These are phyloP conservation scores for Petasospora fabianii DNA, from an alignment of 1,139 yeast species.

Conservation along the genomic window DNA sequence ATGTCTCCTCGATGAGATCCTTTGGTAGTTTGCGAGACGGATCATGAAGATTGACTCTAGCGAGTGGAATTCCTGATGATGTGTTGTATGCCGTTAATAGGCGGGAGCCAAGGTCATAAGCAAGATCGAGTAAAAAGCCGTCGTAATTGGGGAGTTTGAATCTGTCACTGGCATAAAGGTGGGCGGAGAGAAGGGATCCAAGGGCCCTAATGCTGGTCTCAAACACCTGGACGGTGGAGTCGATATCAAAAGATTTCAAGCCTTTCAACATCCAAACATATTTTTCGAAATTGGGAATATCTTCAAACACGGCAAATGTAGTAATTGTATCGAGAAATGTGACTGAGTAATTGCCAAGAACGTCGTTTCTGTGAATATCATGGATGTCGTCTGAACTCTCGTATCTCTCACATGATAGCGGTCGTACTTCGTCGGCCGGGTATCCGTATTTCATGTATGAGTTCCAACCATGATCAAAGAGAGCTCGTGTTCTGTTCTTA, in stretches of 20 bases:
- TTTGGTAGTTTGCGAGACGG: slow-evolving; percentile 42
- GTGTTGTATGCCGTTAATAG: slow-evolving; percentile 62
- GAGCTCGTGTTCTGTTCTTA: slow-evolving; percentile 45
- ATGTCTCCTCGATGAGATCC: slow-evolving; percentile 52
- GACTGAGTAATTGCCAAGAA: slow-evolving; percentile 76
- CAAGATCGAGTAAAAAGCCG: slow-evolving; percentile 65
- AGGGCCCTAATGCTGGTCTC: slow-evolving; percentile 77
- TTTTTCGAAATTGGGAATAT: slow-evolving; percentile 49
- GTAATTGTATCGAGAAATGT: slow-evolving; percentile 80
- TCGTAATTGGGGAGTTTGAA: slow-evolving; percentile 51
- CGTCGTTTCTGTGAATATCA: slow-evolving; percentile 72
- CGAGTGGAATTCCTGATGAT: slow-evolving; percentile 63
- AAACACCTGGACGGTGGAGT: slow-evolving; percentile 79
- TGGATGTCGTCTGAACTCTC: slow-evolving; percentile 56
- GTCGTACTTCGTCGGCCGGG: slow-evolving; percentile 81
- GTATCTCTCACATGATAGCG: slow-evolving; percentile 66
- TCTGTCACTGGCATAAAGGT: slow-evolving; percentile 65
- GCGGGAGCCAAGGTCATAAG: slow-evolving; percentile 67
- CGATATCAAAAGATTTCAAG: slow-evolving; percentile 32
- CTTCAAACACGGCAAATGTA: slow-evolving; percentile 69
- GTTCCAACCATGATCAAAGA: slow-evolving; percentile 75
- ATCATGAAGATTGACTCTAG: slow-evolving; percentile 59
- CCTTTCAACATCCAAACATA: slow-evolving; percentile 46
- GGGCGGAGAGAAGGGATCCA: slow-evolving; percentile 78
- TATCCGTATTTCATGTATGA: slow-evolving; percentile 69